phyloP scores from a whole-genome alignment of 768 basidiomycete genomes.

The Hydnomerulius pinastri region DNA sequence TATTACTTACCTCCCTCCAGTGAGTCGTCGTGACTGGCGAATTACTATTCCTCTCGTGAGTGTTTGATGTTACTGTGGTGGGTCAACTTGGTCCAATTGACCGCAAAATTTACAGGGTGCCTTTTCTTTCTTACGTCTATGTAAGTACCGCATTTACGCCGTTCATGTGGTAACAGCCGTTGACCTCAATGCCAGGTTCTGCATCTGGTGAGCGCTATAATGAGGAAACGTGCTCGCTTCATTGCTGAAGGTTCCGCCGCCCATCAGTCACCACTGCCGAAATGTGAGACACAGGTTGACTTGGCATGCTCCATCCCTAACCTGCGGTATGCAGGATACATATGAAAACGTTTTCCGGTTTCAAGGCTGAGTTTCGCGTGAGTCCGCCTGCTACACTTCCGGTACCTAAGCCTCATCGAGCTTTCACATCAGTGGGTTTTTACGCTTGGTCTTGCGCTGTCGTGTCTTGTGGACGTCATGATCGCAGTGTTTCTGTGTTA shows the following conservation, averaged over 20 bases:
- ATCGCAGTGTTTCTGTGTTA: conserved; percentile 48
- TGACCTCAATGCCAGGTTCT: conserved; percentile 33
- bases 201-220: conserved; percentile 24
- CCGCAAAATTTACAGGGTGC: conserved; percentile 18
- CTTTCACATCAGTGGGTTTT: conserved; percentile 45
- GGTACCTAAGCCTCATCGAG: conserved; percentile 13
- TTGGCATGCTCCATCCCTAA: neutral
- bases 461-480: conserved; percentile 50
- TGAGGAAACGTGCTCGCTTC: conserved; percentile 4
- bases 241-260: conserved; percentile 15
- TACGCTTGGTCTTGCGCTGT: conserved; percentile 51
- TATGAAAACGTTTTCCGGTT: conserved; percentile 23
- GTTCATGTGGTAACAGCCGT: neutral
- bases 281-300: conserved; percentile 22
- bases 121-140: conserved; percentile 31
- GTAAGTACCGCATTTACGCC: conserved; percentile 19
- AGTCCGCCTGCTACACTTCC: neutral
- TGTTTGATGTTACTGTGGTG: conserved; percentile 3
- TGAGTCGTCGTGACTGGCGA: conserved; percentile 30
- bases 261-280: conserved; percentile 29
- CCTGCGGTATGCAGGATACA: conserved; percentile 21
- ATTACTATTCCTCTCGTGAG: conserved; percentile 38
- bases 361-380: conserved; percentile 26
- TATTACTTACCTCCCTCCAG: conserved; percentile 11
- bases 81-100: neutral